Evolutionary conservation across 108 stramenopile genomes (phyloP).

Genomic region (Stephanodiscus minutulus): DNA sequence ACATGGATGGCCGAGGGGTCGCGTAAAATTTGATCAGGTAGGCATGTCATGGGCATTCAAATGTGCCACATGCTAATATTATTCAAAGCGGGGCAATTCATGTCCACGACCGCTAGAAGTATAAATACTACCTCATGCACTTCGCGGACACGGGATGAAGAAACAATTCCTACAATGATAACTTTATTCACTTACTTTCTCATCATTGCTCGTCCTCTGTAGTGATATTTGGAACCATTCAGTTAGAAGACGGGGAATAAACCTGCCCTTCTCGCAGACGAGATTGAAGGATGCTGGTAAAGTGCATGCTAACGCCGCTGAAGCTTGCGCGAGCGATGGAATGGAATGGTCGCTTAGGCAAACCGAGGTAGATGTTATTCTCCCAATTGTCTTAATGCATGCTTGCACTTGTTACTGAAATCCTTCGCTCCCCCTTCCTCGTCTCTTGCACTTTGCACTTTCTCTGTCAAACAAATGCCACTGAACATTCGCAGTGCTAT

Average conservation of each 20-base stretch:
- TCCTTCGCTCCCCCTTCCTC: not conserved
- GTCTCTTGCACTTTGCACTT: not conserved
- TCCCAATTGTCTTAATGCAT: not conserved
- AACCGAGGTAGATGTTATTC: constrained; percentile 22
- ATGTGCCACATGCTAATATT: too few species aligned
- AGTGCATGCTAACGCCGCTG: constrained; percentile 26
- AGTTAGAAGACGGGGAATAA: not conserved
- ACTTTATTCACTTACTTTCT: too few species aligned
- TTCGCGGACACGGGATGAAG: too few species aligned
- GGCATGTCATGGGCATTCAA: too few species aligned
- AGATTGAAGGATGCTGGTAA: constrained; percentile 21
- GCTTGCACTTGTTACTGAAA: not conserved
- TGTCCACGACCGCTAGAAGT: too few species aligned
- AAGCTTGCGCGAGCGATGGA: constrained; percentile 22
- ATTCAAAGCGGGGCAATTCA: too few species aligned
- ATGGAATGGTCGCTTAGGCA: constrained; percentile 30
- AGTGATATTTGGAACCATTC: not conserved
- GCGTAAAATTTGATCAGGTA: too few species aligned
- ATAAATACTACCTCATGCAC: too few species aligned
- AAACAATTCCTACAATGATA: too few species aligned
- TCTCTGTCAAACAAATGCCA: not conserved
- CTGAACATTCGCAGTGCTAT: constrained; percentile 9
- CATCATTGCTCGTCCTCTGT: not conserved
- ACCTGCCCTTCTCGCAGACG: not conserved
- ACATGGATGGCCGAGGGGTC: too few species aligned